Percentiles rank a stretch among this genome's conserved stretches.
phyloP scores from a whole-genome alignment of 331 rosid species.

The Pyrus hybrid region DNA sequence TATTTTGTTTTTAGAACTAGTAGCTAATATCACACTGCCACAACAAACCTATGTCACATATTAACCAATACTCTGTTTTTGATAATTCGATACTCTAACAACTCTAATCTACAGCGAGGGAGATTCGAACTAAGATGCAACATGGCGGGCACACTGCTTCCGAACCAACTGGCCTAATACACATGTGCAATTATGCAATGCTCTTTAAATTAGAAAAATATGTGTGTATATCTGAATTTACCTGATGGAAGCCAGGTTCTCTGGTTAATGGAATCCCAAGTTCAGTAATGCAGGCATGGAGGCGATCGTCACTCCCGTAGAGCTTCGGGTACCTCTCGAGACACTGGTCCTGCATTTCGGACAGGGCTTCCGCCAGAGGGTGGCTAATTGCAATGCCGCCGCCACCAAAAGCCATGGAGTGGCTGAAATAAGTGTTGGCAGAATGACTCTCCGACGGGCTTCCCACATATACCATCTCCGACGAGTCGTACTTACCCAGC shows the following conservation, averaged over 20 bases:
- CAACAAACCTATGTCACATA: background rate
- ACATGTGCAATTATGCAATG: background rate
- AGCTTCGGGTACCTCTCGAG: constrained; percentile 68
- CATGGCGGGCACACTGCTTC: background rate
- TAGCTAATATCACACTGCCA: background rate
- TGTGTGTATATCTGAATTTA: background rate
- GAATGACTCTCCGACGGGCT: constrained; percentile 79
- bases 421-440: constrained; percentile 67
- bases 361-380: constrained; percentile 56
- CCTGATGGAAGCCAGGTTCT: constrained; percentile 84
- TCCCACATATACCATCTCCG: constrained; percentile 76
- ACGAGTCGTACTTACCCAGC: constrained; percentile 59
- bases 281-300: constrained; percentile 77
- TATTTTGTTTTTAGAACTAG: background rate
- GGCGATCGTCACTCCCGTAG: constrained; percentile 80
- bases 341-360: constrained; percentile 54
- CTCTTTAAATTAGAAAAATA: background rate
- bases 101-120: background rate
- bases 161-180: background rate
- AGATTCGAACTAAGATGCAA: background rate
- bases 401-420: constrained; percentile 75
- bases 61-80: background rate
- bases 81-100: background rate
- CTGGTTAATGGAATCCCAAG: constrained; percentile 57
- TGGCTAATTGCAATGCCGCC: constrained; percentile 62